A percentile compares a stretch with the other conserved stretches of the same genome.
These are phyloP conservation scores for Chrysophaeum taylorii DNA, from an alignment of 352 stramenopile genomes.

Conservation along the genomic window DNA sequence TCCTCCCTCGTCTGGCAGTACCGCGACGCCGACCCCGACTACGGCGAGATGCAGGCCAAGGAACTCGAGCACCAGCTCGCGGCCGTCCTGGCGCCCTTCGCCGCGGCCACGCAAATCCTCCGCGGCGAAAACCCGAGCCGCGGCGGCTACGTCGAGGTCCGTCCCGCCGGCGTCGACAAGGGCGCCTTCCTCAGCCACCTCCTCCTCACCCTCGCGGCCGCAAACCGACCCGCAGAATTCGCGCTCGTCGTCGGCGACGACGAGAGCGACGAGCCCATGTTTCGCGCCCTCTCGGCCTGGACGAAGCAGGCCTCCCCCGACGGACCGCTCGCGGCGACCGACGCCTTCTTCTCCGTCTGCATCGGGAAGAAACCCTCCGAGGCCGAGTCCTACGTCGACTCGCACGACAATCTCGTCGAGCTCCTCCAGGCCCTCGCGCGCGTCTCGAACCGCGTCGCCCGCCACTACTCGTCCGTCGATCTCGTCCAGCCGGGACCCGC, in stretches of 20 bases:
- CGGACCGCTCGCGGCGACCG: not conserved
- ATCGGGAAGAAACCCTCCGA: conserved; percentile 77
- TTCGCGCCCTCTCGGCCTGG: conserved; percentile 28
- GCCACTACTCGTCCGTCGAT: conserved; percentile 49
- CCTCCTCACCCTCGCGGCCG: conserved; percentile 66
- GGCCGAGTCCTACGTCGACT: conserved; percentile 77
- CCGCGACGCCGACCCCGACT: conserved; percentile 95
- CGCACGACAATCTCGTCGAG: conserved; percentile 16
- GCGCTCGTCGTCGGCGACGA: conserved; percentile 94
- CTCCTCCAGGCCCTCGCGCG: conserved; percentile 13
- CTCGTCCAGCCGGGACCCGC: conserved; percentile 19
- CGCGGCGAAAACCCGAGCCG: conserved; percentile 53
- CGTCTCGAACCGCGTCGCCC: conserved; percentile 14
- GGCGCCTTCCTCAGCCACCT: conserved; percentile 89
- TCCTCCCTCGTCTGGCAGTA: conserved; percentile 98
- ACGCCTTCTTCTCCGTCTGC: conserved; percentile 59
- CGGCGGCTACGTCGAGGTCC: conserved; percentile 93
- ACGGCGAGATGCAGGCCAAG: conserved; percentile 93
- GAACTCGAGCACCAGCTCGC: conserved; percentile 92
- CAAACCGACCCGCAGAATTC: conserved; percentile 78
- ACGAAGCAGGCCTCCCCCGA: not conserved
- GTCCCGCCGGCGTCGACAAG: conserved; percentile 94
- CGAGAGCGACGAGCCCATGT: conserved; percentile 97
- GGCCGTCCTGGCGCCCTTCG: conserved; percentile 83
- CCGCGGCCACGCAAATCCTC: conserved; percentile 77